Conservation (phyloP, 129 eudicot genomes). For the Pseudognaphalium luteoalbum region DNA sequence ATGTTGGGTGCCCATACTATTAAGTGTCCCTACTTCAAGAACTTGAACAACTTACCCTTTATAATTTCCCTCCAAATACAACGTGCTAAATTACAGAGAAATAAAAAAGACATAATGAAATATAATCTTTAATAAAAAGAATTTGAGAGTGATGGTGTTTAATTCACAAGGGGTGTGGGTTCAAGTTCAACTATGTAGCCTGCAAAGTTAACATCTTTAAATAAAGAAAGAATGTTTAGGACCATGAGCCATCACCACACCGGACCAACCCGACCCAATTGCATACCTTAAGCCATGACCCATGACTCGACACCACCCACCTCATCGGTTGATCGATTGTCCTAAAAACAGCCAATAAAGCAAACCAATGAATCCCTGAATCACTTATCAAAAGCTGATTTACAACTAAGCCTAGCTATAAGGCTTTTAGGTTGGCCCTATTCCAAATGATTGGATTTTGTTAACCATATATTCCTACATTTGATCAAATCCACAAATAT, state of each 20-base stretch:
- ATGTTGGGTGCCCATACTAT: slow-evolving; percentile 31
- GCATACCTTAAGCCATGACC: slow-evolving; percentile 36
- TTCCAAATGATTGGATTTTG: slow-evolving; percentile 29
- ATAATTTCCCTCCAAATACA: slow-evolving; percentile 26
- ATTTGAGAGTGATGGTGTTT: slow-evolving; percentile 31
- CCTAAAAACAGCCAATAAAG: slow-evolving; percentile 18
- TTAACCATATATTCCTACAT: neutral
- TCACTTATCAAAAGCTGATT: slow-evolving; percentile 38
- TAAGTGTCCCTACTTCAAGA: slow-evolving; percentile 14
- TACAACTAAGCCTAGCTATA: slow-evolving; percentile 28
- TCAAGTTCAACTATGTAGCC: slow-evolving; percentile 30
- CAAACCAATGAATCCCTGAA: slow-evolving; percentile 26
- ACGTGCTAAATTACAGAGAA: slow-evolving; percentile 19
- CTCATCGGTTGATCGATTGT: slow-evolving; percentile 26
- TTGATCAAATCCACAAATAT: neutral
- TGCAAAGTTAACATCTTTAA: slow-evolving; percentile 37
- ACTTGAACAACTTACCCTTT: slow-evolving; percentile 21
- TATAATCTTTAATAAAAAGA: slow-evolving; percentile 20
- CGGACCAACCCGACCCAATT: slow-evolving; percentile 30
- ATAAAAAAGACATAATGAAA: slow-evolving; percentile 14
- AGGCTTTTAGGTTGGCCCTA: slow-evolving; percentile 31
- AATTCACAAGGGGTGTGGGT: slow-evolving; percentile 37
- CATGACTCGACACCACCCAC: slow-evolving; percentile 44
- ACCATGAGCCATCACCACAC: slow-evolving; percentile 28
- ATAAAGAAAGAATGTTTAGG: slow-evolving; percentile 25